phyloP scores from a whole-genome alignment of 352 stramenopile species.

The Globisporangium sylvaticum region DNA sequence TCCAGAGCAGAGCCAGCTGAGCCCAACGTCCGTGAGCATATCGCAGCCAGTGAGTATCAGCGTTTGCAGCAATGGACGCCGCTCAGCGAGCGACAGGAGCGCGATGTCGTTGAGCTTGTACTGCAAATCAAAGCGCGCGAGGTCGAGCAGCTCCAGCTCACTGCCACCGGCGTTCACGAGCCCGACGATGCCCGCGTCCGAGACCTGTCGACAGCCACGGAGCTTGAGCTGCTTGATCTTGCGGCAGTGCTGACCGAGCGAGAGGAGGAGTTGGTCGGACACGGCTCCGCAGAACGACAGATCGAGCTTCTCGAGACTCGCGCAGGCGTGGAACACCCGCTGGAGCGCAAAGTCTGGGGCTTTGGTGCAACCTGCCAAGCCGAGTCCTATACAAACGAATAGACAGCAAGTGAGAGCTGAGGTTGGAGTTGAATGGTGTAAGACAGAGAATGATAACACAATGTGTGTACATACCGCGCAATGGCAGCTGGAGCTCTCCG shows the following conservation, averaged over 20 bases:
- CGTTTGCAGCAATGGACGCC: constrained; percentile 44
- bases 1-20: constrained; percentile 87
- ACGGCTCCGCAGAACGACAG: constrained; percentile 75
- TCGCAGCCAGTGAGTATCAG: constrained; percentile 82
- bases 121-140: constrained; percentile 83
- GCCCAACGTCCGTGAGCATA: constrained; percentile 88
- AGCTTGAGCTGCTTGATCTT: constrained; percentile 67
- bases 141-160: constrained; percentile 67
- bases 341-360: constrained; percentile 76
- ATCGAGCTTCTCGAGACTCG: constrained; percentile 61
- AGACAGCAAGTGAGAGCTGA: constrained; percentile 1
- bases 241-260: constrained; percentile 58
- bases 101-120: constrained; percentile 92
- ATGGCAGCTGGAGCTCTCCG: constrained; percentile 40
- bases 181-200: constrained; percentile 80
- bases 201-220: constrained; percentile 82
- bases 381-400: constrained; percentile 32
- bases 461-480: constrained; percentile 35
- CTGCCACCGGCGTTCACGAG: constrained; percentile 61
- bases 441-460: not conserved
- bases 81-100: constrained; percentile 77
- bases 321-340: constrained; percentile 76
- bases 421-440: not conserved
- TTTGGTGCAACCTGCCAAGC: constrained; percentile 70
- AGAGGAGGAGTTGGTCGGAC: constrained; percentile 77